These are phyloP conservation scores for Yamadazyma aaseri DNA, from an alignment of 1,139 yeast genomes.

Conservation along the genomic window DNA sequence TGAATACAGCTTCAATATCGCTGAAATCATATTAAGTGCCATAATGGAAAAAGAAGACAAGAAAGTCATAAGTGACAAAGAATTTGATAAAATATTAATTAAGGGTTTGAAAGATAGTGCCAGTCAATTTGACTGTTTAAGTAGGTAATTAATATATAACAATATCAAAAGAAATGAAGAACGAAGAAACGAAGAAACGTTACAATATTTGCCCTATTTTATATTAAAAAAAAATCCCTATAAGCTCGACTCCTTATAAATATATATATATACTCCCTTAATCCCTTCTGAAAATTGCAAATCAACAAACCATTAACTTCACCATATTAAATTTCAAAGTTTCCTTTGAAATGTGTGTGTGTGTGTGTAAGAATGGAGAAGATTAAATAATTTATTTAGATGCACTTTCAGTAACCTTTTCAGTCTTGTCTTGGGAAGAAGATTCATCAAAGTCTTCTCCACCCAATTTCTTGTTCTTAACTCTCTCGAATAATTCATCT, in stretches of 20 bases:
- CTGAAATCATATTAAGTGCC: constrained; percentile 32
- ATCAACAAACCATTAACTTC: constrained; percentile 4
- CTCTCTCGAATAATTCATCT: constrained; percentile 50
- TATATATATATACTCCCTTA: constrained; percentile 10
- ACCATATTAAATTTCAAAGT: constrained; percentile 2
- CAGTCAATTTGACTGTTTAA: constrained; percentile 28
- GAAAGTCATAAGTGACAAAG: constrained; percentile 14
- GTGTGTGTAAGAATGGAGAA: too few relatives aligned
- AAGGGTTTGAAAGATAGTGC: constrained; percentile 31
- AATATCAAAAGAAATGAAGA: too few relatives aligned
- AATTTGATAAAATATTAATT: constrained; percentile 30
- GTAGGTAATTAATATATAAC: constrained; percentile 11
- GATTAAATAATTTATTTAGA: constrained; percentile 1
- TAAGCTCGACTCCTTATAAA: constrained; percentile 17
- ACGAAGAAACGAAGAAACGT: background rate
- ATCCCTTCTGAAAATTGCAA: constrained; percentile 11
- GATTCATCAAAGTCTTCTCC: constrained; percentile 16
- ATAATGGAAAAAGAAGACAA: constrained; percentile 29
- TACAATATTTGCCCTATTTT: constrained; percentile 14
- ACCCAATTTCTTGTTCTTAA: constrained; percentile 23
- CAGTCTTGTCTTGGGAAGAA: constrained; percentile 23
- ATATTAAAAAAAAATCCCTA: constrained; percentile 11
- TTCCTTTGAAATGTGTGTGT: background rate
- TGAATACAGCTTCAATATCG: constrained; percentile 35
- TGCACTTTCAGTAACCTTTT: constrained; percentile 10